Base-by-base conservation (phyloP, 192 early-diverging fungal genomes). In the Phlyctochytrium planicorne region DNA sequence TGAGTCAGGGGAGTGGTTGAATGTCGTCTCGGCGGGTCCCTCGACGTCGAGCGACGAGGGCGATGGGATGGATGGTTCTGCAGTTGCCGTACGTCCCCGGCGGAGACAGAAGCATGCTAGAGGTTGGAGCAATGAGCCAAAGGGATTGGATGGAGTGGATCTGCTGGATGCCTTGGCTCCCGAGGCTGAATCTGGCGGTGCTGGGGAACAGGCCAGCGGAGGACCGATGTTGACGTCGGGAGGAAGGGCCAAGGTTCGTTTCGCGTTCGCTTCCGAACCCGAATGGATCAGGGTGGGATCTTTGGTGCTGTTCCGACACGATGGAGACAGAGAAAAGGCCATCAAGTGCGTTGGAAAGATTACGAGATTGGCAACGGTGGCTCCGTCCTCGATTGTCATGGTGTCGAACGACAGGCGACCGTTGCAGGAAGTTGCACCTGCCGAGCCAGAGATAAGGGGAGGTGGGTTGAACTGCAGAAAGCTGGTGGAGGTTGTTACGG, bases 321-420 rank as follows among this genome's bases (percentile, higher is more conserved):
- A 84, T 61, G 87, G 80, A 16, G n/a, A n/a, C n/a, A n/a, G n/a
- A n/a, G n/a, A n/a, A n/a, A n/a, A n/a, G n/a, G 63, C 76, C 17
- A 77, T 85, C 30, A 91, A 89, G 68, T 90, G 90, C 62, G 75
- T 91, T 0, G 90, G 90, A 17, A 86, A 84, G 64, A 78, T 91
- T n/a, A n/a, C n/a, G n/a, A n/a, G n/a, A n/a, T n/a, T n/a, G n/a
- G n/a, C n/a, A n/a, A n/a, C n/a, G n/a, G n/a, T n/a, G n/a, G n/a
- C n/a, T n/a, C n/a, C n/a, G n/a, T n/a, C n/a, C n/a, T n/a, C n/a
- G n/a, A n/a, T n/a, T n/a, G n/a, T n/a, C n/a, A n/a, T n/a, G n/a
- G n/a, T n/a, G n/a, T n/a, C n/a, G n/a, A n/a, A n/a, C n/a, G n/a
- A n/a, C n/a, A n/a, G n/a, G n/a, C n/a, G n/a, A n/a, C n/a, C n/a